Evolutionary conservation across 305 asterid species (phyloP), one percentile per base, ranked within the genome.

Genomic region (Stenogyne calaminthoides): DNA sequence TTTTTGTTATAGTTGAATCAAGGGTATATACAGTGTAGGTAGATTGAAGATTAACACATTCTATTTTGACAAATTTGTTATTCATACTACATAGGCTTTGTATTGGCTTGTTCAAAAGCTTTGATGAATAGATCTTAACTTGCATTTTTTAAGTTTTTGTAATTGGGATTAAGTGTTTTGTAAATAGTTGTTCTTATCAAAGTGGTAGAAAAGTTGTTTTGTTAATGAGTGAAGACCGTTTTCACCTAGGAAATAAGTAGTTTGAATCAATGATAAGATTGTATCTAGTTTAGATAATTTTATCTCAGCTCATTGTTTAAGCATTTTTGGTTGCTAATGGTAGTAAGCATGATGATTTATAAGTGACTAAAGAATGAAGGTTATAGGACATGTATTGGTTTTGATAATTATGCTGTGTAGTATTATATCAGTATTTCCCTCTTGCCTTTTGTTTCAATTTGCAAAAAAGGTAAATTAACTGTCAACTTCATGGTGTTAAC

Each of bases 401-500:
- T 57, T 11, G 37, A 22, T 27, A 14, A 5, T 25, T 2, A 11
- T 32, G 7, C 29, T 67, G 29, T 6, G 29, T 39, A 16, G 2
- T 39, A 56, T 42, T n/a, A 9, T 40, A 36, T 16, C 29, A 9
- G 57, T 51, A 10, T 29, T 15, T 19, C 9, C 25, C 60, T 40
- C 20, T 66, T 76, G 20, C 5, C 19, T 68, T 68, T 10, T 7
- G 12, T 20, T 34, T 55, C 34, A 4, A 55, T 52, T 52, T 52
- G 59, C 20, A 52, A 64, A n/a, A 73, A 36, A 51, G 34, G 37
- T 64, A 32, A 32, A 32, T 4, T 20, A 36, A 7, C 22, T 58
- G 60, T 63, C 36, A 60, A 46, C 51, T 2, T 67, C 64, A 34
- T 15, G 49, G 36, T 67, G 52, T 49, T 37, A 29, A 73, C 59